Evolutionary conservation across 495 filamentous ascomycete genomes (phyloP).

Genomic region (Penicillium bialowiezense): DNA sequence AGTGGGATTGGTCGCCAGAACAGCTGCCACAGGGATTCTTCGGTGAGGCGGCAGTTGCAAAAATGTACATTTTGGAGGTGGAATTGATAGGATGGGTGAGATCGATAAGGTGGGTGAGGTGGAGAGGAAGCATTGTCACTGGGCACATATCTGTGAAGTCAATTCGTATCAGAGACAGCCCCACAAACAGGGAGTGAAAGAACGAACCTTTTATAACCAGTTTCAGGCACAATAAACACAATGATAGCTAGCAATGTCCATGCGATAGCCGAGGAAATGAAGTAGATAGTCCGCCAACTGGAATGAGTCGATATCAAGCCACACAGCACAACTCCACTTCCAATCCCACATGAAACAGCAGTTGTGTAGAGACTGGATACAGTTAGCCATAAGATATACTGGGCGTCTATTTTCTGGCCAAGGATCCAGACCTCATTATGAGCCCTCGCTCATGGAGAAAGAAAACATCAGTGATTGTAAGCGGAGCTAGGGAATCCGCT

Average conservation of each 20-base stretch:
- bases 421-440: conserved; percentile 30
- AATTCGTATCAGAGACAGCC: too few relatives aligned
- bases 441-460: conserved; percentile 57
- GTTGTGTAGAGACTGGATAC: conserved; percentile 32
- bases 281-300: conserved; percentile 51
- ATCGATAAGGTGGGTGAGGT: too few relatives aligned
- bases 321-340: conserved; percentile 45
- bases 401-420: too few relatives aligned
- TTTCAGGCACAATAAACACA: conserved; percentile 55
- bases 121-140: too few relatives aligned
- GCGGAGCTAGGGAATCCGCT: conserved; percentile 49
- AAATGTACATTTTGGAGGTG: too few relatives aligned
- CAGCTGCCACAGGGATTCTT: conserved; percentile 40
- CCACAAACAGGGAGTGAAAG: too few relatives aligned
- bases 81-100: too few relatives aligned
- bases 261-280: conserved; percentile 44
- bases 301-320: conserved; percentile 50
- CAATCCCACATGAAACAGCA: conserved; percentile 44
- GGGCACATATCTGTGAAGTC: too few relatives aligned
- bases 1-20: conserved; percentile 46
- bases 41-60: too few relatives aligned
- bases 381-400: too few relatives aligned
- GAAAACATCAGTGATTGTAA: conserved; percentile 56
- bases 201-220: conserved; percentile 35
- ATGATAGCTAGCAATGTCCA: conserved; percentile 41